Conservation (phyloP, 495 filamentous ascomycete genomes). For the Choiromyces venosus region DNA sequence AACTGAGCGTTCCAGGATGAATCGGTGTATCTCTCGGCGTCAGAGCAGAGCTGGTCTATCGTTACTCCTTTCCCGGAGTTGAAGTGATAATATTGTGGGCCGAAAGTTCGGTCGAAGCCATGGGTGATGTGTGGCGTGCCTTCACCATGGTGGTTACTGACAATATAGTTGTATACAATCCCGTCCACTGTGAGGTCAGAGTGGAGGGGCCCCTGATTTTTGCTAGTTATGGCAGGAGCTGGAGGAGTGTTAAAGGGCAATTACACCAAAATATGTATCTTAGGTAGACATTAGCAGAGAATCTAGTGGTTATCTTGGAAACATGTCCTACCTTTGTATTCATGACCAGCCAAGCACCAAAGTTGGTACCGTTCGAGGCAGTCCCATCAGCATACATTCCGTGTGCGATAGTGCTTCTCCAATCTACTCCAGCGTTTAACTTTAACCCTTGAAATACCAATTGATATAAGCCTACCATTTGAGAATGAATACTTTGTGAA, state of each 20-base stretch:
- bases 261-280: constrained; percentile 54
- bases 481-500: constrained; percentile 58
- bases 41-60: constrained; percentile 47
- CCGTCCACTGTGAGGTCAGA: constrained; percentile 56
- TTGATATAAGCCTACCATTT: constrained; percentile 30
- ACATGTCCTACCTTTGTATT: constrained; percentile 46
- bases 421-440: constrained; percentile 33
- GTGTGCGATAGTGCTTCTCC: constrained; percentile 53
- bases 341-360: constrained; percentile 55
- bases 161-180: constrained; percentile 53
- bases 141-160: constrained; percentile 55
- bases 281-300: neutral
- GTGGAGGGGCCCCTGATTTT: constrained; percentile 48
- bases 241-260: neutral
- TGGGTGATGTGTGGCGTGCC: constrained; percentile 55
- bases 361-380: constrained; percentile 48
- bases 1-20: constrained; percentile 53
- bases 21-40: constrained; percentile 48
- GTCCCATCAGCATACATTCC: constrained; percentile 53
- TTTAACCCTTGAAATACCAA: neutral
- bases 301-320: neutral
- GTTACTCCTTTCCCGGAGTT: constrained; percentile 48
- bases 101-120: constrained; percentile 56
- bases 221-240: neutral
- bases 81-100: constrained; percentile 56